Percentiles rank a stretch among this genome's conserved stretches.
Conservation (phyloP, 306 rosid genomes). For the Vigna radiata region DNA sequence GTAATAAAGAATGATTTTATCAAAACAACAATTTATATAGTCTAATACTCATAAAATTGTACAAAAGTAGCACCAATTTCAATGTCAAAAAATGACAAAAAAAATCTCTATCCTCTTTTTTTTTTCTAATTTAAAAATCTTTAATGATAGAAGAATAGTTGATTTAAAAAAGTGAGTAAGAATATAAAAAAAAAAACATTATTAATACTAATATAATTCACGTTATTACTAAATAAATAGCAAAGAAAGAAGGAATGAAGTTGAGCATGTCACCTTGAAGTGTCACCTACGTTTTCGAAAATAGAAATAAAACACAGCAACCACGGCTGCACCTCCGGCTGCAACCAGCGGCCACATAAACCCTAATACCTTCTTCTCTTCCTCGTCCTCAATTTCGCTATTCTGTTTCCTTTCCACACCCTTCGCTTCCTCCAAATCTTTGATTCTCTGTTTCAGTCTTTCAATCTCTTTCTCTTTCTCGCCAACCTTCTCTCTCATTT, state of each 20-base stretch:
- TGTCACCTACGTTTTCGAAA: constrained; percentile 58
- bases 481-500: constrained; percentile 61
- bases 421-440: constrained; percentile 47
- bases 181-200: too few relatives aligned
- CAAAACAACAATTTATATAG: too few relatives aligned
- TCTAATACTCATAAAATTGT: too few relatives aligned
- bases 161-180: too few relatives aligned
- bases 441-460: constrained; percentile 43
- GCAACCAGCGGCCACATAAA: constrained; percentile 61
- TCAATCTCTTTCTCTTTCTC: constrained; percentile 64
- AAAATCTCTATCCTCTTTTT: too few relatives aligned
- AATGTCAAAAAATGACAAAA: too few relatives aligned
- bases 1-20: too few relatives aligned
- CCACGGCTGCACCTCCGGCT: constrained; percentile 59
- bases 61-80: too few relatives aligned
- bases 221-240: not conserved
- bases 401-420: constrained; percentile 36
- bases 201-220: too few relatives aligned
- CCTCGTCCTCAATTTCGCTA: constrained; percentile 33
- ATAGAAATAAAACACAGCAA: constrained; percentile 46
- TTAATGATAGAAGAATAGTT: not conserved
- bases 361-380: not conserved
- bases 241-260: not conserved
- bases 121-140: too few relatives aligned
- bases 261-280: not conserved